These are phyloP conservation scores for Pyrenophora graminea DNA, from an alignment of 2,329 filamentous ascomycete species.

Conservation along the genomic window DNA sequence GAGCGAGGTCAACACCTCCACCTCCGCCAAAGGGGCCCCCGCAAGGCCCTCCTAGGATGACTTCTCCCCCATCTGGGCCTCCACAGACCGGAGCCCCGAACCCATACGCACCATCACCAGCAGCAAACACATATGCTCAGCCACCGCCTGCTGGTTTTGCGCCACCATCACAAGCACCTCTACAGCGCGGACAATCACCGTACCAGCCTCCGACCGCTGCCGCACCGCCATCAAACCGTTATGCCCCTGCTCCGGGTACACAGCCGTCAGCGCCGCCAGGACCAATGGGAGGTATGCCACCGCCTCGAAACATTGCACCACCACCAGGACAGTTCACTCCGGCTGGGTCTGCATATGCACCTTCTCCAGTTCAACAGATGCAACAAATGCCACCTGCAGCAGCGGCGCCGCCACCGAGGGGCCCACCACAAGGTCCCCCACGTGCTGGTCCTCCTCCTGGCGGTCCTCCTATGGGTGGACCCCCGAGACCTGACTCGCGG, in stretches of 20 bases:
- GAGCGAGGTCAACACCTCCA: constrained; percentile 68
- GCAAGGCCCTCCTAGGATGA: constrained; percentile 57
- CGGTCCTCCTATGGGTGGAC: constrained; percentile 44
- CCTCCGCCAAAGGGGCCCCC: constrained; percentile 77
- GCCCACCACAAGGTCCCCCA: constrained; percentile 47
- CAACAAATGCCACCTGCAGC: constrained; percentile 46
- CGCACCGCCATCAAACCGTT: constrained; percentile 61
- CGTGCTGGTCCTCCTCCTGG: constrained; percentile 49
- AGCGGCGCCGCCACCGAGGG: constrained; percentile 50
- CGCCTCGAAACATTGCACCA: constrained; percentile 51
- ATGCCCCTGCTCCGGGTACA: constrained; percentile 67
- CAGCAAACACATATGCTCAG: constrained; percentile 63
- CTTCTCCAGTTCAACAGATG: constrained; percentile 41
- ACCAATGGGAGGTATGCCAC: constrained; percentile 42
- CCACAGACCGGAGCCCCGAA: constrained; percentile 58
- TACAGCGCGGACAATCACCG: constrained; percentile 78
- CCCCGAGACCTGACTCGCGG: constrained; percentile 47
- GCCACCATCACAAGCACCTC: constrained; percentile 59
- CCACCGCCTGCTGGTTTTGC: constrained; percentile 53
- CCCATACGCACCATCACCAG: constrained; percentile 64
- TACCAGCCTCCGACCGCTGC: constrained; percentile 82
- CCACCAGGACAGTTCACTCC: constrained; percentile 46
- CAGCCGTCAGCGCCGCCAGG: constrained; percentile 50
- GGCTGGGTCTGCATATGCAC: constrained; percentile 27
- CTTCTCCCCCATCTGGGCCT: constrained; percentile 67